Conservation (phyloP, 1,284 basidiomycete genomes). For the Agroathelia rolfsii region DNA sequence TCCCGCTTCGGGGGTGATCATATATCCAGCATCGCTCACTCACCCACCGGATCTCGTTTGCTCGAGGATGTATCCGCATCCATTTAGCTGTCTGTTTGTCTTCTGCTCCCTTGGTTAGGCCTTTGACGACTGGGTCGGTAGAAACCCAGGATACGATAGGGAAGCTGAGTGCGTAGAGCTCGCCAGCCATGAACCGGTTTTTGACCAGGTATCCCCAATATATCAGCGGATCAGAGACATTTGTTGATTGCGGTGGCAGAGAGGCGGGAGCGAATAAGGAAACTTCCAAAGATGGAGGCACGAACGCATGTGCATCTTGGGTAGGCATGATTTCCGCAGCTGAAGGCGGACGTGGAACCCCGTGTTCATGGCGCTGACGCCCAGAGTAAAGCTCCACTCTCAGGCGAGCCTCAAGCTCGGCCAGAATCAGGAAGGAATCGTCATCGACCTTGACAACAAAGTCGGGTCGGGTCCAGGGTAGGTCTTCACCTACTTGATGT, state of each 20-base stretch:
- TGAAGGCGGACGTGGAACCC: too few relatives aligned
- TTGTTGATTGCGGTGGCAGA: too few relatives aligned
- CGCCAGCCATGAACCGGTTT: slow-evolving; percentile 95
- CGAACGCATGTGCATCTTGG: too few relatives aligned
- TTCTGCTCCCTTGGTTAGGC: slow-evolving; percentile 76
- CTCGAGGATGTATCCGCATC: slow-evolving; percentile 84
- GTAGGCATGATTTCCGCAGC: too few relatives aligned
- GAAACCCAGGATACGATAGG: slow-evolving; percentile 87
- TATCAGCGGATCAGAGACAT: slow-evolving; percentile 70
- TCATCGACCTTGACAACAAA: slow-evolving; percentile 91
- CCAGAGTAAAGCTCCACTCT: slow-evolving; percentile 58
- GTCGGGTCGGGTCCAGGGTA: slow-evolving; percentile 73
- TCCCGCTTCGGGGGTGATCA: slow-evolving; percentile 89
- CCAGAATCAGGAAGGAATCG: slow-evolving; percentile 89
- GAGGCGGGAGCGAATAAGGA: too few relatives aligned
- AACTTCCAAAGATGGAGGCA: too few relatives aligned
- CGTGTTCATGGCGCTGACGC: slow-evolving; percentile 21
- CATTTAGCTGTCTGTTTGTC: slow-evolving; percentile 94
- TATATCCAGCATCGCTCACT: slow-evolving; percentile 97
- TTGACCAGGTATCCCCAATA: slow-evolving; percentile 97
- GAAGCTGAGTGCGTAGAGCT: slow-evolving; percentile 87
- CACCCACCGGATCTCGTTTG: slow-evolving; percentile 75
- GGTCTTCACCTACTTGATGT: slow-evolving; percentile 27
- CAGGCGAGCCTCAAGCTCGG: slow-evolving; percentile 82
- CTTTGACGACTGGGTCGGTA: slow-evolving; percentile 58